Evolutionary conservation across 2,329 filamentous ascomycete genomes (phyloP), one percentile per base, ranked within the genome.

Genomic region (Chrysoporthe puriensis): DNA sequence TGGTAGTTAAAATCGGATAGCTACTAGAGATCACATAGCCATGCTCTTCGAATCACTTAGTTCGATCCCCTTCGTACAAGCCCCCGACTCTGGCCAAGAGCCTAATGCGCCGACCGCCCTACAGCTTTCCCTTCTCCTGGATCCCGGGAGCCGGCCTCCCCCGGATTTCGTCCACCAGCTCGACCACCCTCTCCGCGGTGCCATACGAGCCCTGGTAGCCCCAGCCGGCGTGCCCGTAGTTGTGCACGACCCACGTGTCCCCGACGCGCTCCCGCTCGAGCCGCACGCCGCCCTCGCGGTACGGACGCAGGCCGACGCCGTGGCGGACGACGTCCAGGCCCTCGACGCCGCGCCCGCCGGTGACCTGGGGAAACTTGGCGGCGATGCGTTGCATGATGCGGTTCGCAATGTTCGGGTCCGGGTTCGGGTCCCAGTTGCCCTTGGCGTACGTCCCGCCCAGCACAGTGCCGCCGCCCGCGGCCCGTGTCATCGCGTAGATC

Each of bases 361-460:
- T 87, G 70, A 95, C 81, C 66, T 84, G 81, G 0, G 92, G 92
- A 74, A 88, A 87, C 42, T 88, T 77, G 43, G 87, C 85, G 6
- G 92, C 82, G 32, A 85, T 84, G n/a, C 94, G 86, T 79, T 90
- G 89, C 92, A 97, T 96, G 76, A 97, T 97, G 14, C 94, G 85
- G 64, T 86, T 79, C 0, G 94, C 92, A n/a, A 93, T 83, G 75
- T 92, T 93, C 0, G 90, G 90, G 73, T 97, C 94, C 0, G 91
- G 89, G 71, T 90, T 85, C 48, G 88, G 86, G 72, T 96, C 91
- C 93, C 93, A 97, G 74, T 89, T 91, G 40, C 89, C 85, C 73
- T 90, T 87, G 76, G 94, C 90, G 74, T 96, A 92, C 59, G 90
- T 95, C 2, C 94, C 94, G n/a, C 94, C 94, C 2, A 97, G 81